These are phyloP conservation scores for Jatropha podagrica DNA, from an alignment of 441 rosid species.

Conservation along the genomic window DNA sequence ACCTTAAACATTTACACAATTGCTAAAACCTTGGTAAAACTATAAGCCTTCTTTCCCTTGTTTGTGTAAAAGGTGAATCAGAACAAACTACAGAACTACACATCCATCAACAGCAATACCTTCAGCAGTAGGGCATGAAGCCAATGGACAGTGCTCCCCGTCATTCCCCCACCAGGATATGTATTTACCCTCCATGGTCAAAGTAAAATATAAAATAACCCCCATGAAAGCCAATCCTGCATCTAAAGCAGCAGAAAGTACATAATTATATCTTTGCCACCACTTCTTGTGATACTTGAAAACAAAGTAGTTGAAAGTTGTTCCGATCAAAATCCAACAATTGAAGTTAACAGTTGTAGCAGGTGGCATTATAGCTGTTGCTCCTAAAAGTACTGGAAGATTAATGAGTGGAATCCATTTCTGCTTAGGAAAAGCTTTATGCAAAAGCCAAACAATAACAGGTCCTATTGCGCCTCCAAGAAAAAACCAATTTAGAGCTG, in stretches of 20 bases:
- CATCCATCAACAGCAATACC: constrained; percentile 58
- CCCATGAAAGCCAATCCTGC: constrained; percentile 87
- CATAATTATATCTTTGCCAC: constrained; percentile 86
- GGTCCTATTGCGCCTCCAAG: constrained; percentile 71
- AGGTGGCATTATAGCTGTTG: constrained; percentile 71
- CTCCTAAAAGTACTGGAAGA: constrained; percentile 67
- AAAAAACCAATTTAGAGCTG: constrained; percentile 81
- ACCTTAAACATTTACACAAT: no score
- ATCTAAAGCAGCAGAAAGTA: constrained; percentile 76
- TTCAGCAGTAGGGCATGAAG: constrained; percentile 71
- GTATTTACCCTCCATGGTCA: neutral
- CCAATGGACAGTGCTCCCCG: constrained; percentile 68
- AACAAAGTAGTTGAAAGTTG: constrained; percentile 54
- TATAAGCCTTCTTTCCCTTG: neutral
- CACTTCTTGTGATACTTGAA: constrained; percentile 51
- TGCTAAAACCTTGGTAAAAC: neutral
- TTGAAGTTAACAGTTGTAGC: constrained; percentile 69
- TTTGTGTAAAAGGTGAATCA: neutral
- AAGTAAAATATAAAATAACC: constrained; percentile 55
- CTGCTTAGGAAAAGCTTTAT: constrained; percentile 55
- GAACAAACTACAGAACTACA: constrained; percentile 27
- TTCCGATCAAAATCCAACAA: constrained; percentile 58
- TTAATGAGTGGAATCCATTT: constrained; percentile 65
- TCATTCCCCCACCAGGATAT: constrained; percentile 61
- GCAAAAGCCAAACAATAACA: constrained; percentile 49